phyloP scores from a whole-genome alignment of 306 rosid species.

The Macrotyloma uniflorum region DNA sequence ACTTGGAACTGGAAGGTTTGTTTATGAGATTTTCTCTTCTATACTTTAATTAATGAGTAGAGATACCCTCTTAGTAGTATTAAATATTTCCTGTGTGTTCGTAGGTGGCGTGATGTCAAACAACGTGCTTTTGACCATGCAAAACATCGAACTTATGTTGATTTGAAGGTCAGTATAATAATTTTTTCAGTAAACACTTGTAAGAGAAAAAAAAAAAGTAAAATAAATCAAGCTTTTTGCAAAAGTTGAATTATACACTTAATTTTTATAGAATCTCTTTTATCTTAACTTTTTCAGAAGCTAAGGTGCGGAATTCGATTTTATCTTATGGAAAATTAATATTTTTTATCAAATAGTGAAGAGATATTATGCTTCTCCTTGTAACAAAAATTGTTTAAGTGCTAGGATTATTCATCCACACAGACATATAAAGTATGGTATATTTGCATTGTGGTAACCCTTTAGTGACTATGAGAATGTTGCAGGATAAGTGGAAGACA shows the following conservation, averaged over 20 bases:
- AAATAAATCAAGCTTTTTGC: background rate
- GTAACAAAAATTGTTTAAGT: background rate
- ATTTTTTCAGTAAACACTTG: background rate
- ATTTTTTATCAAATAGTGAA: background rate
- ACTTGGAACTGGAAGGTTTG: conserved; percentile 86
- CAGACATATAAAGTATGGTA: background rate
- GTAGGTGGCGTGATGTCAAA: conserved; percentile 77
- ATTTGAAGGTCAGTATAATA: conserved; percentile 61
- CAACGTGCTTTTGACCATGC: conserved; percentile 69
- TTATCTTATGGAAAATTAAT: background rate
- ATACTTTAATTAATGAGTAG: background rate
- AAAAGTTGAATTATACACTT: background rate
- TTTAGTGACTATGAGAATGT: conserved; percentile 1
- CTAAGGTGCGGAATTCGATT: background rate
- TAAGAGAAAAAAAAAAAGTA: background rate
- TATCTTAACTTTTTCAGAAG: background rate
- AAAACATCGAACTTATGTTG: conserved; percentile 75
- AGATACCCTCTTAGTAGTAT: background rate
- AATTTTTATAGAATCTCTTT: background rate
- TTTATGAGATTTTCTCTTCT: background rate
- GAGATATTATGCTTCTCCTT: background rate
- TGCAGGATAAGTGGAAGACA: conserved; percentile 87
- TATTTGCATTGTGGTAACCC: conserved; percentile 17
- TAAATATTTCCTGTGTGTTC: conserved; percentile 8
- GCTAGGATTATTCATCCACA: background rate